Conservation (phyloP, 176 grass and related monocot species). For the Puya raimondii region DNA sequence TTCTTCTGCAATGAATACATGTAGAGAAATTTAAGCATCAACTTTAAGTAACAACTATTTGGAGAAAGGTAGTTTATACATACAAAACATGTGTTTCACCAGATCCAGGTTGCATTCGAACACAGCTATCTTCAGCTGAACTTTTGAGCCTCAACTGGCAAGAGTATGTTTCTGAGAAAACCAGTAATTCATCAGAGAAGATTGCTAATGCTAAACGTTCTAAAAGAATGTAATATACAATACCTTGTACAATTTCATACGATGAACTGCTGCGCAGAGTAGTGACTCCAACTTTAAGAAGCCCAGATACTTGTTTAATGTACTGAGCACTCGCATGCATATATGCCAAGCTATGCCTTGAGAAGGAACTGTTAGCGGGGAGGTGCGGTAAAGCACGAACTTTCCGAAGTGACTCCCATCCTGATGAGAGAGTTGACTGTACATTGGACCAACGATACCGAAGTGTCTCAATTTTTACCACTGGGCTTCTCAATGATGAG, state of each 20-base stretch:
- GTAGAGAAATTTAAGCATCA: not conserved
- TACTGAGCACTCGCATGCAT: conserved; percentile 96
- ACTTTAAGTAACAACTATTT: not conserved
- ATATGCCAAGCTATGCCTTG: conserved; percentile 89
- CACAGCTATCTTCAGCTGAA: conserved; percentile 50
- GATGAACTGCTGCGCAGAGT: conserved; percentile 75
- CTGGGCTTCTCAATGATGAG: conserved; percentile 43
- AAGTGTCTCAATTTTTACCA: conserved; percentile 68
- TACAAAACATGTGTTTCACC: conserved; percentile 98
- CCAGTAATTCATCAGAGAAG: conserved; percentile 19
- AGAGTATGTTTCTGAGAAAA: conserved; percentile 71
- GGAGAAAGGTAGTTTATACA: conserved; percentile 33
- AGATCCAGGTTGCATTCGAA: conserved; percentile 94
- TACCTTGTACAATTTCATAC: conserved; percentile 76
- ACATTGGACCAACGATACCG: conserved; percentile 68
- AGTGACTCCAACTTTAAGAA: conserved; percentile 81
- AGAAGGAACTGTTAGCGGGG: conserved; percentile 71
- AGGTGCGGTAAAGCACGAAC: conserved; percentile 61
- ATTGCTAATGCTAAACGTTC: conserved; percentile 14
- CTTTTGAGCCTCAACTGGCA: conserved; percentile 93
- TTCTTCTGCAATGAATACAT: not conserved
- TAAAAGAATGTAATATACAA: conserved; percentile 17
- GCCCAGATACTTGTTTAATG: conserved; percentile 83
- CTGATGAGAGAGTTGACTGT: conserved; percentile 61
- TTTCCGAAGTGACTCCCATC: conserved; percentile 84